Evolutionary conservation across 345 rosid species (phyloP).

Genomic region (Boechera divaricarpa): DNA sequence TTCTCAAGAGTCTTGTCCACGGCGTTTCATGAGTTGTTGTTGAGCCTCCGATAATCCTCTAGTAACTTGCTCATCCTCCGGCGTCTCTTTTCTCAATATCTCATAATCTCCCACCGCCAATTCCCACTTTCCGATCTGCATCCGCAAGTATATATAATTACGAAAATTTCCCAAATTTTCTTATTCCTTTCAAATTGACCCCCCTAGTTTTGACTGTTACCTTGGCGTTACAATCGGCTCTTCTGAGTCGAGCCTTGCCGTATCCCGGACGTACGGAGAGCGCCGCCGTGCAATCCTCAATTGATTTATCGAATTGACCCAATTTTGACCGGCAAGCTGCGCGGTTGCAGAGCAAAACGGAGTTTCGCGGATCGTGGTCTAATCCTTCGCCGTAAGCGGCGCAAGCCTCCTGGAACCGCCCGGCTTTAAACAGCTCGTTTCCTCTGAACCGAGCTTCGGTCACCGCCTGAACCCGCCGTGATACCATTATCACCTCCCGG

Average conservation of each 20-base stretch:
- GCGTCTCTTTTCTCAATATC: constrained; percentile 58
- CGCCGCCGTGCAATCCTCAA: constrained; percentile 79
- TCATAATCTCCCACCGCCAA: constrained; percentile 71
- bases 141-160: background rate
- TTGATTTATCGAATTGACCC: constrained; percentile 63
- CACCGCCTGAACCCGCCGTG: constrained; percentile 59
- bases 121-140: constrained; percentile 77
- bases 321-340: constrained; percentile 80
- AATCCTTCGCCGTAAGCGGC: constrained; percentile 76
- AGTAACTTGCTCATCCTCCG: constrained; percentile 69
- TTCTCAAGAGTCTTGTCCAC: constrained; percentile 42
- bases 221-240: constrained; percentile 86
- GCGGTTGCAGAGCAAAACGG: constrained; percentile 82
- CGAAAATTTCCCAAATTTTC: background rate
- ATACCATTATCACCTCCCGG: constrained; percentile 60
- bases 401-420: constrained; percentile 59
- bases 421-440: constrained; percentile 70
- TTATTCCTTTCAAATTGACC: background rate
- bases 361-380: constrained; percentile 72
- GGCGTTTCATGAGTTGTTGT: constrained; percentile 54
- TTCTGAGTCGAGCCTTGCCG: constrained; percentile 80
- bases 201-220: constrained; percentile 34
- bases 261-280: constrained; percentile 68
- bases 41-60: constrained; percentile 61
- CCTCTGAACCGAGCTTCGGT: constrained; percentile 71